Base-by-base conservation (phyloP, 1,284 basidiomycete species). In the Chondrostereum purpureum region DNA sequence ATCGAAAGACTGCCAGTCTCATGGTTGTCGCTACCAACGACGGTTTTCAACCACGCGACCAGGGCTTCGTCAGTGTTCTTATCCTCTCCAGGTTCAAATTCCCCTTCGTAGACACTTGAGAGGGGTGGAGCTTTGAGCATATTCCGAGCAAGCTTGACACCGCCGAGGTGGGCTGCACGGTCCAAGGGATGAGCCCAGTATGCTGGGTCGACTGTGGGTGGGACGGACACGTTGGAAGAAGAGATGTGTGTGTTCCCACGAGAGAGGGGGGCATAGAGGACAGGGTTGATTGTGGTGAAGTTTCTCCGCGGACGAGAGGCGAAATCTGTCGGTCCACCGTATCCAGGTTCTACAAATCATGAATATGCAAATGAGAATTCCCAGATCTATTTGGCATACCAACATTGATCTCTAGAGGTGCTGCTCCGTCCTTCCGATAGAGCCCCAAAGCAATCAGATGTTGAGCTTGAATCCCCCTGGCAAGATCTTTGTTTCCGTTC, bases 171-270 rank as follows among this genome's bases (percentile, higher is more conserved):
- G 5, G 54, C 40, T 2, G 53, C 48, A 8, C 51, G 37, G 31
- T 62, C 60, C 1, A 62, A 39, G 10, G 58, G 60, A 43, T 62
- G 60, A 1, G 55, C 39, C 45, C 56, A 60, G 42, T 62, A 62
- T 13, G 55, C 57, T 2, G 60, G 60, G 36, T 62, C 54, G 10
- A 60, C 54, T 2, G 46, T 42, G 5, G 60, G 54, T n/a, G 53
- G 48, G 2, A 39, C 34, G 8, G 23, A 35, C 0, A 51, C 51
- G 46, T 58, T 42, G 2, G 58, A 47, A 2, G 60, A 62, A 1
- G 47, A 44, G 16, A 64, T 62, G 41, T 64, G 61, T 1, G 59
- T 60, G 4, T 60, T 51, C 12, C 62, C 62, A 5, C 61, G 57
- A 19, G 61, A 59, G 13, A 63, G 54, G 2, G 62, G 61, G 10